phyloP scores from a whole-genome alignment of 1,284 basidiomycete species.

The Heterobasidion occidentale region DNA sequence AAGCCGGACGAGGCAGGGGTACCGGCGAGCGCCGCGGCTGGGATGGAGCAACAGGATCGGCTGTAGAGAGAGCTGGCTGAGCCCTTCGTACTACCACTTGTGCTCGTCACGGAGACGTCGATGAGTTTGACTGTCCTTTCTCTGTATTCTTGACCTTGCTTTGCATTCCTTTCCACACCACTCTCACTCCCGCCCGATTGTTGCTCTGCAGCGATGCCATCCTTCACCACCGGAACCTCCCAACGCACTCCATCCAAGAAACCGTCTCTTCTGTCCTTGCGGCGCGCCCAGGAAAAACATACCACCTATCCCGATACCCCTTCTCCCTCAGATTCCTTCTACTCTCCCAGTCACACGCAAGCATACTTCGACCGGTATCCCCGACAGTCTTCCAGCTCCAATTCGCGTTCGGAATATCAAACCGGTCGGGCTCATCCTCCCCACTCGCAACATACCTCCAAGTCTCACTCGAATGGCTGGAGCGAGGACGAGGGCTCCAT shows the following conservation, averaged over 20 bases:
- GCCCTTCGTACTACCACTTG: neutral
- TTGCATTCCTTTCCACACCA: neutral
- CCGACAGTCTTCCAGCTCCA: constrained; percentile 9
- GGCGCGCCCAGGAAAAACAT: constrained; percentile 40
- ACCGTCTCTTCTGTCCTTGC: constrained; percentile 45
- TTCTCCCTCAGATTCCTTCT: constrained; percentile 13
- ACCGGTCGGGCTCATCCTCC: neutral
- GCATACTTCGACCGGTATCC: constrained; percentile 28
- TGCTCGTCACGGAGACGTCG: neutral
- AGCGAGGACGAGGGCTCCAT: constrained; percentile 5
- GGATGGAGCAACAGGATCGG: neutral
- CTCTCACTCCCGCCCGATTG: neutral
- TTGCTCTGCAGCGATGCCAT: neutral
- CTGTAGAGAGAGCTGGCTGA: neutral
- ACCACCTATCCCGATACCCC: constrained; percentile 21
- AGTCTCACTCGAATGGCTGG: neutral
- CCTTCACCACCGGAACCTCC: constrained; percentile 13
- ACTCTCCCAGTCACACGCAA: constrained; percentile 13
- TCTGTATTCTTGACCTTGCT: neutral
- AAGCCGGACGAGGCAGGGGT: too few species aligned
- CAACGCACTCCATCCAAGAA: constrained; percentile 39
- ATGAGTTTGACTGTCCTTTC: neutral
- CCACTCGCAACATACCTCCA: neutral
- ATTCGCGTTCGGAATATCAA: neutral
- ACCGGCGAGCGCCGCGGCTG: neutral